These are phyloP conservation scores for Oenanthe javanica DNA, from an alignment of 140 eudicot genomes.

Conservation along the genomic window DNA sequence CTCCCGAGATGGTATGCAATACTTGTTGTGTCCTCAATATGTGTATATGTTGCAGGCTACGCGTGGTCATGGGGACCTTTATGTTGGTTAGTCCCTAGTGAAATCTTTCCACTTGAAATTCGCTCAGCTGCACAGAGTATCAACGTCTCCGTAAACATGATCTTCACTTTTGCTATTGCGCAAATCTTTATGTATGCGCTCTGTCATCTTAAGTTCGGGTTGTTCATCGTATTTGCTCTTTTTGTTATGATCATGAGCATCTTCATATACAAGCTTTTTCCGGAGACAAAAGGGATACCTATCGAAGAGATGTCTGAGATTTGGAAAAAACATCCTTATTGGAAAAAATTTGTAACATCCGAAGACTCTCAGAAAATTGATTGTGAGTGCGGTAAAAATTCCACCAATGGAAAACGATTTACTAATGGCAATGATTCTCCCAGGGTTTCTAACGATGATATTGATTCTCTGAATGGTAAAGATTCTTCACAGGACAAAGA, in stretches of 20 bases:
- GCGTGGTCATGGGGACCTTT: conserved; percentile 98
- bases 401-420: not conserved
- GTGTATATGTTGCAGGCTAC: conserved; percentile 68
- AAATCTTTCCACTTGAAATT: conserved; percentile 77
- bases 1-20: conserved; percentile 81
- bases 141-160: conserved; percentile 76
- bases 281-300: conserved; percentile 82
- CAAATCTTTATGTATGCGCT: conserved; percentile 66
- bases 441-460: not conserved
- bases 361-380: not conserved
- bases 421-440: not conserved
- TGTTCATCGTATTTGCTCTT: conserved; percentile 60
- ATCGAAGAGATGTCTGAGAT: conserved; percentile 75
- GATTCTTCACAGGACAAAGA: not conserved
- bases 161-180: conserved; percentile 64
- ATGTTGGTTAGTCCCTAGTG: conserved; percentile 88
- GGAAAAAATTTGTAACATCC: conserved; percentile 26
- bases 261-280: conserved; percentile 66
- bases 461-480: not conserved
- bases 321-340: conserved; percentile 77
- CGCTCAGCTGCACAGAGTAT: conserved; percentile 84
- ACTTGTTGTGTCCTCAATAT: conserved; percentile 75
- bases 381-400: not conserved
- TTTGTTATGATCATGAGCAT: conserved; percentile 62
- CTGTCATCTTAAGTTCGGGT: conserved; percentile 69